Evolutionary conservation across 2,329 filamentous ascomycete genomes (phyloP), one percentile per base, ranked within the genome.

Genomic region (Grosmannia clavigera): DNA sequence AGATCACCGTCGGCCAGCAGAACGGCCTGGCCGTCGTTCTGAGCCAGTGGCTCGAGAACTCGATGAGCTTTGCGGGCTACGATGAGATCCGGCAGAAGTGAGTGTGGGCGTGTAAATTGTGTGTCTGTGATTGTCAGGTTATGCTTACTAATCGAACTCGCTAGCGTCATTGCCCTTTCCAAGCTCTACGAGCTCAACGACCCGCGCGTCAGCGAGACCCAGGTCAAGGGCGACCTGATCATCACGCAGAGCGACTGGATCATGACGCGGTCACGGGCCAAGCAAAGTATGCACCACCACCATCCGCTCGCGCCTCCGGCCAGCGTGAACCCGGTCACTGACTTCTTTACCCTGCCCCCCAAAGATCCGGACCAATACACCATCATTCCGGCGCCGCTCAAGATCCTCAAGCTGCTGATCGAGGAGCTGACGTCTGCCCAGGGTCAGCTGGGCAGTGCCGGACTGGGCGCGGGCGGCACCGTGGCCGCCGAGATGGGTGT

Each of bases 71-170:
- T 74, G 91, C 91, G n/a, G 94, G 94, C 14, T 99, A 96, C 67
- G 92, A 97, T 67, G 92, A 96, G 72, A 97, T 97, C 67, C 84
- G 92, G 66, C 90, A 96, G 72, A 99, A 97, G 88, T 92, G 77
- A 72, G 85, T 77, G 11, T 22, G 9, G 5, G 2, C 5, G 27
- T 19, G 19, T 29, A 38, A 16, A 25, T 4, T 33, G 16, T 35
- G 19, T 40, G 19, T 14, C 0, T 25, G 31, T 27, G 29, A 10
- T n/a, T 63, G 58, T 73, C n/a, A 0, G n/a, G 27, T 33, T n/a
- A 14, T 31, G 4, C 68, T 77, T 65, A 33, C 54, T 46, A 19
- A 22, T 43, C 52, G 12, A 22, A 22, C 22, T 38, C n/a, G 22
- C 31, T 12, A 92, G 88, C 69, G 90, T 96, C 61, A 92, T 96